Evolutionary conservation across 768 basidiomycete genomes (phyloP).

Genomic region (Suillus occidentalis): DNA sequence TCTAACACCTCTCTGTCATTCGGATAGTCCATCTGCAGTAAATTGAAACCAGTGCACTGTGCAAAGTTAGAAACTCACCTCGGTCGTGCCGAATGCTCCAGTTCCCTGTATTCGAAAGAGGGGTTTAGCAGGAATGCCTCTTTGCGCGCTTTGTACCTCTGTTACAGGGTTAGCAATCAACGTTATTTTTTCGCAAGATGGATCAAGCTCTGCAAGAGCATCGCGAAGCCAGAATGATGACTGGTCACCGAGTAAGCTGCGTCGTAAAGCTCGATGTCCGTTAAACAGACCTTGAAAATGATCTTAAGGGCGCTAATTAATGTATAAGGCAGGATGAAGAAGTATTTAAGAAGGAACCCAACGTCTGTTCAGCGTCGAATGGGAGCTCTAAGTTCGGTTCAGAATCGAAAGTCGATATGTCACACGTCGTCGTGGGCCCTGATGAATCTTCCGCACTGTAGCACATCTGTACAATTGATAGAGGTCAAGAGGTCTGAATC

Average conservation of each 20-base stretch:
- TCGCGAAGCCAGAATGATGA: constrained; percentile 92
- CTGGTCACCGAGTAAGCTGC: constrained; percentile 11
- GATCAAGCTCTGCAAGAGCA: constrained; percentile 87
- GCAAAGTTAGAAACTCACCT: constrained; percentile 45
- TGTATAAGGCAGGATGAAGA: constrained; percentile 5
- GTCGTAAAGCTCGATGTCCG: background rate
- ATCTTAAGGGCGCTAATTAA: constrained; percentile 66
- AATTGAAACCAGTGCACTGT: background rate
- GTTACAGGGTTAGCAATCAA: constrained; percentile 73
- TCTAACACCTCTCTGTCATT: constrained; percentile 91
- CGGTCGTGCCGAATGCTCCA: constrained; percentile 83
- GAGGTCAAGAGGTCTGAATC: constrained; percentile 27
- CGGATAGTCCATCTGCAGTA: constrained; percentile 87
- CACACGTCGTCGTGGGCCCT: constrained; percentile 85
- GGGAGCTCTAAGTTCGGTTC: constrained; percentile 80
- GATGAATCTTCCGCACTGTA: constrained; percentile 71
- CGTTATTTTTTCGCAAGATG: constrained; percentile 82
- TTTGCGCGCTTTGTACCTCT: constrained; percentile 21
- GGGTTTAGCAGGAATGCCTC: constrained; percentile 40
- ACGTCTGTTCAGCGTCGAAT: constrained; percentile 71
- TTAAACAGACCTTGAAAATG: constrained; percentile 69
- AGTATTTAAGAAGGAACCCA: constrained; percentile 14
- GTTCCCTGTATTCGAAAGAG: constrained; percentile 79
- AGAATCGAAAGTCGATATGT: constrained; percentile 82
- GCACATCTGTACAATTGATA: background rate